phyloP scores from a whole-genome alignment of 2,329 filamentous ascomycete species.

The Anthostomella pinea region DNA sequence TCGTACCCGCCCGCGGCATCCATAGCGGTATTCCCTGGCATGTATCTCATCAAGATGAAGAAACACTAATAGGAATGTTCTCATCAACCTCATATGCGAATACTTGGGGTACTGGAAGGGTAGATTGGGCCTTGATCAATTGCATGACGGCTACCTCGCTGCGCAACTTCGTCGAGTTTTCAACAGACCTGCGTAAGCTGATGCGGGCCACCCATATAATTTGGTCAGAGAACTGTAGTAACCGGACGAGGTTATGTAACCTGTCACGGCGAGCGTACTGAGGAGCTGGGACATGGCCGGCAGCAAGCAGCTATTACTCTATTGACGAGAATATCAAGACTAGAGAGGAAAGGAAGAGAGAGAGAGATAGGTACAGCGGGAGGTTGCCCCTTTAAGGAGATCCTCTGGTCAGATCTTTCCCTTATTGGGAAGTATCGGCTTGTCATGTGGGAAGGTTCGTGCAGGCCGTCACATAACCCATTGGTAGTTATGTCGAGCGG shows the following conservation, averaged over 20 bases:
- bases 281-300: too few relatives aligned
- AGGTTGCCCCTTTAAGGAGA: too few relatives aligned
- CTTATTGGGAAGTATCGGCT: too few relatives aligned
- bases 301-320: too few relatives aligned
- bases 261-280: too few relatives aligned
- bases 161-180: constrained; percentile 3
- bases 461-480: too few relatives aligned
- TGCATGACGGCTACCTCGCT: constrained; percentile 8
- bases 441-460: too few relatives aligned
- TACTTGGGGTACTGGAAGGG: constrained; percentile 25
- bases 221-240: constrained; percentile 5
- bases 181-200: constrained; percentile 1
- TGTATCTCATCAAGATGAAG: constrained; percentile 31
- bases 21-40: constrained; percentile 28
- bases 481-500: constrained; percentile 3
- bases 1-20: constrained; percentile 23
- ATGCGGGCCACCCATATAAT: constrained; percentile 9
- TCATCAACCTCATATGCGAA: constrained; percentile 21
- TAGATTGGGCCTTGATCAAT: constrained; percentile 3
- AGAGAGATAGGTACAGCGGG: too few relatives aligned
- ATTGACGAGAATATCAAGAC: too few relatives aligned
- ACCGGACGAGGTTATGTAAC: constrained; percentile 4
- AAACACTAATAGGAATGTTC: constrained; percentile 22
- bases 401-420: too few relatives aligned
- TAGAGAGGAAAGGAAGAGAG: too few relatives aligned